phyloP scores from a whole-genome alignment of 139 green algal species.

The Chlorella sp. region DNA sequence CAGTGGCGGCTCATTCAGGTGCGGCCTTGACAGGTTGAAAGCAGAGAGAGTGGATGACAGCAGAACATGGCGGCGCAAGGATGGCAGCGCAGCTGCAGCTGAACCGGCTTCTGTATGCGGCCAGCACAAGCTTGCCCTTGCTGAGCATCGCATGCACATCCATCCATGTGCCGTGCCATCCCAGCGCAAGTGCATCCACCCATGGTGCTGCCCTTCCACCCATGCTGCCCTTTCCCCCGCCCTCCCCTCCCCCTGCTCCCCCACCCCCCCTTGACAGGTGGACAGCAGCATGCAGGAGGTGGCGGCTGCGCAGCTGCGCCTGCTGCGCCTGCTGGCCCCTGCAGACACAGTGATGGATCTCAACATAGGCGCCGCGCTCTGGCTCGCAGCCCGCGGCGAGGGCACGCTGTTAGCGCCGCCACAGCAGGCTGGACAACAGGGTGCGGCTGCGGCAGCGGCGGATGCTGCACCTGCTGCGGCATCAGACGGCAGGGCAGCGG shows the following conservation, averaged over 20 bases:
- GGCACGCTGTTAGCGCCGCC: slow-evolving; percentile 45
- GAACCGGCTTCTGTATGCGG: too few relatives aligned
- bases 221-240: too few relatives aligned
- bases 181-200: too few relatives aligned
- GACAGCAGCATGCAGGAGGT: slow-evolving; percentile 80
- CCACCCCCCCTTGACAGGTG: slow-evolving; percentile 45
- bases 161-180: too few relatives aligned
- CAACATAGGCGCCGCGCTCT: slow-evolving; percentile 95
- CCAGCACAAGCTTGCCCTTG: too few relatives aligned
- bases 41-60: too few relatives aligned
- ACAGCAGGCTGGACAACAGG: not conserved
- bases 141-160: too few relatives aligned
- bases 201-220: too few relatives aligned
- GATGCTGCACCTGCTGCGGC: not conserved
- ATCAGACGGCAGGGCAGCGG: slow-evolving; percentile 12
- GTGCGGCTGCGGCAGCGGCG: not conserved
- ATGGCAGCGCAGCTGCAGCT: not conserved
- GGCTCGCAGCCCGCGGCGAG: slow-evolving; percentile 75
- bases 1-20: slow-evolving; percentile 83
- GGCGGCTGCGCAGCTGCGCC: slow-evolving; percentile 53
- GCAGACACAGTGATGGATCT: slow-evolving; percentile 93
- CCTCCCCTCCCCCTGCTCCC: not conserved
- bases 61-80: too few relatives aligned
- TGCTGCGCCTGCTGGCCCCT: slow-evolving; percentile 85
- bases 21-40: too few relatives aligned